These are phyloP conservation scores for Talaromyces marneffei DNA, from an alignment of 2,329 filamentous ascomycete genomes.

Conservation along the genomic window DNA sequence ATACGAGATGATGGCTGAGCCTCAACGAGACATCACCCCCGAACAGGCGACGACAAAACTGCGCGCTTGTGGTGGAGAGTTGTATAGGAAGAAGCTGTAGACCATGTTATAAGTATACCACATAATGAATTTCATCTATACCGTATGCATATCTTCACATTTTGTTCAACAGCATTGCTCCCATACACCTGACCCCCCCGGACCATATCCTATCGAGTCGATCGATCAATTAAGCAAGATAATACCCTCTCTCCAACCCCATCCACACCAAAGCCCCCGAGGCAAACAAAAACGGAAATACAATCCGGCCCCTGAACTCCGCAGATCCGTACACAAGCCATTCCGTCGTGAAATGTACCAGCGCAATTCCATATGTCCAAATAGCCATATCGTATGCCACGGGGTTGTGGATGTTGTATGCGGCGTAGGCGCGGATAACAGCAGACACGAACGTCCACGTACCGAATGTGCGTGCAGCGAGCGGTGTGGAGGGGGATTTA, in stretches of 20 bases:
- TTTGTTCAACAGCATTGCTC: not conserved
- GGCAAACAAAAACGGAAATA: slow-evolving; percentile 54
- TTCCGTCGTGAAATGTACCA: slow-evolving; percentile 73
- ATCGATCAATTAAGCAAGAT: slow-evolving; percentile 16
- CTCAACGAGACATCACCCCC: slow-evolving; percentile 95
- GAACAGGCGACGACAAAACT: slow-evolving; percentile 84
- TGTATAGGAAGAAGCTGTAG: slow-evolving; percentile 67
- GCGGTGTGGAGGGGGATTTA: slow-evolving; percentile 58
- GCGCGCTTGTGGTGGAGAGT: slow-evolving; percentile 67
- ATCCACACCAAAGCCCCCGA: slow-evolving; percentile 57
- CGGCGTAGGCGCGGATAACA: slow-evolving; percentile 73
- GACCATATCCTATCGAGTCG: not conserved
- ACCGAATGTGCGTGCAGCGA: slow-evolving; percentile 74
- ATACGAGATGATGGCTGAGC: slow-evolving; percentile 93
- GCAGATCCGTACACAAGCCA: slow-evolving; percentile 73
- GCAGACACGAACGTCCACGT: slow-evolving; percentile 80
- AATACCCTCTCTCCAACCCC: slow-evolving; percentile 48
- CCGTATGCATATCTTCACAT: not conserved
- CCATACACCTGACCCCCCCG: not conserved
- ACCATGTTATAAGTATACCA: not conserved
- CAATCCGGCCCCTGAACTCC: slow-evolving; percentile 55
- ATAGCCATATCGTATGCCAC: slow-evolving; percentile 73
- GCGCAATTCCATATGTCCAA: slow-evolving; percentile 74
- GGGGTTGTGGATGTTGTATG: slow-evolving; percentile 69
- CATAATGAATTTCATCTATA: not conserved